These are phyloP conservation scores for Cystobasidium ongulense DNA, from an alignment of 768 basidiomycete genomes.

Conservation along the genomic window DNA sequence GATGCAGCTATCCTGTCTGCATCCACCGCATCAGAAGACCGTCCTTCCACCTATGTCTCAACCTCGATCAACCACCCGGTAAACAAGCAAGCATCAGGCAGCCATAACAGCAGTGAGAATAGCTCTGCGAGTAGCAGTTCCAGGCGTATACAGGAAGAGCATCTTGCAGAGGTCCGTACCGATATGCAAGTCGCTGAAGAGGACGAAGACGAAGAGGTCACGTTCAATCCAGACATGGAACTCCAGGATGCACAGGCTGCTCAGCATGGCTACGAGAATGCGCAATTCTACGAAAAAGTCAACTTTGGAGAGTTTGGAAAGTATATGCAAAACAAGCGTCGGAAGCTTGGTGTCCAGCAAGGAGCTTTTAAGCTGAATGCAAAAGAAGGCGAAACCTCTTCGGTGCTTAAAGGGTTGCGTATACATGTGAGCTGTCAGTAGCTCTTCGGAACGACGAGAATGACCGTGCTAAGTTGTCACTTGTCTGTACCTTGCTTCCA, in stretches of 20 bases:
- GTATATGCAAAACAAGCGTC: constrained; percentile 77
- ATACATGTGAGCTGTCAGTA: constrained; percentile 64
- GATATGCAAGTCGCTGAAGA: not conserved
- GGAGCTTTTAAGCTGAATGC: constrained; percentile 30
- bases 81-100: not conserved
- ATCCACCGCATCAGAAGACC: not conserved
- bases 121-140: not conserved
- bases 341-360: constrained; percentile 76
- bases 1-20: not conserved
- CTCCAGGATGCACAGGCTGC: constrained; percentile 23
- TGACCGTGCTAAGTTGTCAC: not conserved
- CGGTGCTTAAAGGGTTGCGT: constrained; percentile 64
- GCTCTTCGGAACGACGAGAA: not conserved
- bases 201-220: constrained; percentile 21
- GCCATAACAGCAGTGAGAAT: not conserved
- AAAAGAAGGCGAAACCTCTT: constrained; percentile 44
- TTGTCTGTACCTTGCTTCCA: not conserved
- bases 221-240: constrained; percentile 22
- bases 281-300: constrained; percentile 17
- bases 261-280: constrained; percentile 22
- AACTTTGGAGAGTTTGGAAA: constrained; percentile 22
- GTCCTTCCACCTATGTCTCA: not conserved
- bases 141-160: not conserved
- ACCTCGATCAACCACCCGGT: not conserved
- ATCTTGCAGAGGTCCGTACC: not conserved